These are phyloP conservation scores for Alternaria longipes DNA, from an alignment of 2,329 filamentous ascomycete genomes.

Conservation along the genomic window DNA sequence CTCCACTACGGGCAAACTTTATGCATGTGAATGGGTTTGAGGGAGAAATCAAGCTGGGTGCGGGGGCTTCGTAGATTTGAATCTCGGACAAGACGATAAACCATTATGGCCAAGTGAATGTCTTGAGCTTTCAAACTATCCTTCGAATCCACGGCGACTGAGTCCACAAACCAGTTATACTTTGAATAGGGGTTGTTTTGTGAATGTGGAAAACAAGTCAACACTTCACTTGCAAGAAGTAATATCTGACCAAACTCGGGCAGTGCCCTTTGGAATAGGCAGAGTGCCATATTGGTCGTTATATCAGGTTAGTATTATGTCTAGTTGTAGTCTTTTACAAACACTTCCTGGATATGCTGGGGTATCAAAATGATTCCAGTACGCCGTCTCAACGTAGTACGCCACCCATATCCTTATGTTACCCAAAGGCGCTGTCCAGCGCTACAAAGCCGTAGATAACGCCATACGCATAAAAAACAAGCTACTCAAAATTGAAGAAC, in stretches of 20 bases:
- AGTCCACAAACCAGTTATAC: too few relatives aligned
- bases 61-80: slow-evolving; percentile 7
- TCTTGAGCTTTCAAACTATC: not conserved
- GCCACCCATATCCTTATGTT: not conserved
- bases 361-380: slow-evolving; percentile 11
- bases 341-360: slow-evolving; percentile 7
- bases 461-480: not conserved
- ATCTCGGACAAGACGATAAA: too few relatives aligned
- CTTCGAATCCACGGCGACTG: too few relatives aligned
- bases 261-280: not conserved
- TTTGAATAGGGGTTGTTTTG: too few relatives aligned
- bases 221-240: too few relatives aligned
- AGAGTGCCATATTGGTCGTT: not conserved
- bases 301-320: not conserved
- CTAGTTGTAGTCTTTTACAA: not conserved
- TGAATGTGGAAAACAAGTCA: too few relatives aligned
- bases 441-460: not conserved
- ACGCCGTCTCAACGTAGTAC: not conserved
- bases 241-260: too few relatives aligned
- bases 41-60: slow-evolving; percentile 44
- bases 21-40: slow-evolving; percentile 65
- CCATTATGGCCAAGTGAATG: not conserved
- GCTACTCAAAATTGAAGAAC: slow-evolving; percentile 47
- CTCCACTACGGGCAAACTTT: slow-evolving; percentile 91
- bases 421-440: not conserved